Evolutionary conservation across 2,329 filamentous ascomycete genomes (phyloP), one percentile per base, ranked within the genome.

Genomic region (Boeremia exigua): DNA sequence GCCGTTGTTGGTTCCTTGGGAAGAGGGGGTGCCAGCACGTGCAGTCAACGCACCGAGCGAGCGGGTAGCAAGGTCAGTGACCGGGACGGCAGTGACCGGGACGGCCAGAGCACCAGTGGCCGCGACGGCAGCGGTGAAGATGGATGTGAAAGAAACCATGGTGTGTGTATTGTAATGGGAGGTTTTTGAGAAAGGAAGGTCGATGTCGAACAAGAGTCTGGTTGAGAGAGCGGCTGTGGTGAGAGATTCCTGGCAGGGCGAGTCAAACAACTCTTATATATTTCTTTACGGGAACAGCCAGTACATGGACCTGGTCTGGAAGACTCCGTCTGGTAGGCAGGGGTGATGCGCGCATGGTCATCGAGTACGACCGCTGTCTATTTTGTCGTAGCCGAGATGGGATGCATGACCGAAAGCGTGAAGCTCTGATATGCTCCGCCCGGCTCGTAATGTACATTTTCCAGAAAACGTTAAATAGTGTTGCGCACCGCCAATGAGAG

Each of bases 1-100:
- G 50, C 84, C 84, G 64, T 84, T 81, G 75, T 82, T 76, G 6
- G 77, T 82, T 44, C 84, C 84, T 3, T 80, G 82, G 12, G 75
- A 71, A 60, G 77, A 81, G 48, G 77, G 69, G 27, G 82, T 82
- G 29, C 77, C 74, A 60, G 72, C 72, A 32, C 69, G 68, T 23
- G 66, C 61, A 38, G 63, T 62, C 25, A 72, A 60, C 30, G 67
- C 66, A 40, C 61, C 60, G 23, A 65, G 58, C 37, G 72, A 70
- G 50, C 78, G 67, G 56, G 77, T 75, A 58, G 73, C 70, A 34
- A 77, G 62, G 53, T 75, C 73, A 48, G 64, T 63, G 37, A 73
- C 63, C 28, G 69, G 69, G 25, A 65, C 69, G 44, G 65, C 66
- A 48, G 64, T 63, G 37, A 73, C 63, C 28, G 69, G 69, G 25